Evolutionary conservation across 1,284 basidiomycete genomes (phyloP).

Genomic region (Naganishia albida): DNA sequence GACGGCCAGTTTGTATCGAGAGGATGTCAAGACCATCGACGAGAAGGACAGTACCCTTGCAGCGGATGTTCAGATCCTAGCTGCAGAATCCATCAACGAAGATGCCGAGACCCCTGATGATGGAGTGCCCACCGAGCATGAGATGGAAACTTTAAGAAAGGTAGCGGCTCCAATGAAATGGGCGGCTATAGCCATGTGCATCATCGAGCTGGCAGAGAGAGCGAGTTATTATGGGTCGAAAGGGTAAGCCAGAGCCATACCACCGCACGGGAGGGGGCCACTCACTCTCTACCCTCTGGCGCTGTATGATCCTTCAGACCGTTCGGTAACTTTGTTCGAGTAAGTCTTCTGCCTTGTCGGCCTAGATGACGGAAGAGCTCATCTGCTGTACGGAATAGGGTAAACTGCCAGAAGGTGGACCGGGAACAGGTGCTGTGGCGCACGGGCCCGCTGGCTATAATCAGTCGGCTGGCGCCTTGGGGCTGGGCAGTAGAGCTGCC

Average conservation of each 20-base stretch:
- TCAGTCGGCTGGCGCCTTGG: constrained; percentile 61
- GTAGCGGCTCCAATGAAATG: constrained; percentile 52
- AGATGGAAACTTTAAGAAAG: constrained; percentile 62
- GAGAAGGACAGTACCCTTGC: constrained; percentile 29
- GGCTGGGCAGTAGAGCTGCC: constrained; percentile 40
- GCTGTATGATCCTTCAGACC: background rate
- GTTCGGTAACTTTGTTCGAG: constrained; percentile 14
- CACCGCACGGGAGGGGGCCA: constrained; percentile 1
- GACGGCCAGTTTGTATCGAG: background rate
- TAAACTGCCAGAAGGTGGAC: constrained; percentile 13
- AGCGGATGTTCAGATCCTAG: constrained; percentile 19
- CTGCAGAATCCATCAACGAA: background rate
- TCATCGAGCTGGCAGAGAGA: constrained; percentile 52
- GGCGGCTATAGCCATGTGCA: constrained; percentile 47
- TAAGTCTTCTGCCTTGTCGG: constrained; percentile 41
- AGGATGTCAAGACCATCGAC: constrained; percentile 22
- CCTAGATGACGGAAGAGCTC: constrained; percentile 45
- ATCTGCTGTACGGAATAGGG: constrained; percentile 56
- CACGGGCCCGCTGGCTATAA: constrained; percentile 61
- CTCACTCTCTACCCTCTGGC: too few relatives aligned
- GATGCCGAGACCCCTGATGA: constrained; percentile 51
- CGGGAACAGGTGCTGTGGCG: constrained; percentile 67
- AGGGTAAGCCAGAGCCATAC: constrained; percentile 14
- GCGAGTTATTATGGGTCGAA: constrained; percentile 36
- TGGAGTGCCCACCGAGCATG: constrained; percentile 70